Evolutionary conservation across 1,139 yeast species (phyloP).

Genomic region (Pichia sp.): DNA sequence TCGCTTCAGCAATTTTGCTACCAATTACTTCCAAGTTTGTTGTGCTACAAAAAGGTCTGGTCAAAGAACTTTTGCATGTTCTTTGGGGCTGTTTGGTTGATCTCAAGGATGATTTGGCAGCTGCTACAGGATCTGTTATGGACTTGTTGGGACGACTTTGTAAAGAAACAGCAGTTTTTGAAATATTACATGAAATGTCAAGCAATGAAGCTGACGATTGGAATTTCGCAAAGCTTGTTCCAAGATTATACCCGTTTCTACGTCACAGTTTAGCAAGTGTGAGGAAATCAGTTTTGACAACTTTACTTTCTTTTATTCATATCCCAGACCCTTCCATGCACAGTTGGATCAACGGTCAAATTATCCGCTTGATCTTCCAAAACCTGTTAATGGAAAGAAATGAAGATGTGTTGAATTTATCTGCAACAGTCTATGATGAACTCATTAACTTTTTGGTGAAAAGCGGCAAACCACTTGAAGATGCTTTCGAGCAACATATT

Average conservation of each 20-base stretch:
- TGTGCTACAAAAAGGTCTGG: constrained; percentile 52
- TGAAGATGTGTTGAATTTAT: constrained; percentile 59
- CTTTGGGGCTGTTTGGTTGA: constrained; percentile 87
- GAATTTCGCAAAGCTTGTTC: constrained; percentile 74
- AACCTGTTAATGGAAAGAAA: constrained; percentile 88
- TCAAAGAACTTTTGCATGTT: constrained; percentile 64
- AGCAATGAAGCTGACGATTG: constrained; percentile 35
- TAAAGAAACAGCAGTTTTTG: constrained; percentile 72
- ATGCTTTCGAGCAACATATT: constrained; percentile 49
- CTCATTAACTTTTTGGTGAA: constrained; percentile 47
- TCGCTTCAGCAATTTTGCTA: constrained; percentile 86
- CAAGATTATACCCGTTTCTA: constrained; percentile 85
- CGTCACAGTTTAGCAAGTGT: constrained; percentile 93
- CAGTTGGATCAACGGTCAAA: constrained; percentile 73
- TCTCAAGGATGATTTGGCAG: constrained; percentile 84
- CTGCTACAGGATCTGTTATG: constrained; percentile 95
- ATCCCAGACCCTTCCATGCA: constrained; percentile 62
- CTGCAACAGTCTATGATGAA: constrained; percentile 58
- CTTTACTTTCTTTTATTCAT: constrained; percentile 71
- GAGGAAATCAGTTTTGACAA: constrained; percentile 79
- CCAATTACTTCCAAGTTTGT: constrained; percentile 89
- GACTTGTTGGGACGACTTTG: constrained; percentile 86
- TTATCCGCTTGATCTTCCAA: constrained; percentile 76
- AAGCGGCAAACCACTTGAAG: constrained; percentile 38
- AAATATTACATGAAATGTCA: constrained; percentile 63